A percentile compares a stretch with the other conserved stretches of the same genome.
Evolutionary conservation across 371 early-diverging fungal species (phyloP).

Genomic region (Lichtheimia hyalospora): DNA sequence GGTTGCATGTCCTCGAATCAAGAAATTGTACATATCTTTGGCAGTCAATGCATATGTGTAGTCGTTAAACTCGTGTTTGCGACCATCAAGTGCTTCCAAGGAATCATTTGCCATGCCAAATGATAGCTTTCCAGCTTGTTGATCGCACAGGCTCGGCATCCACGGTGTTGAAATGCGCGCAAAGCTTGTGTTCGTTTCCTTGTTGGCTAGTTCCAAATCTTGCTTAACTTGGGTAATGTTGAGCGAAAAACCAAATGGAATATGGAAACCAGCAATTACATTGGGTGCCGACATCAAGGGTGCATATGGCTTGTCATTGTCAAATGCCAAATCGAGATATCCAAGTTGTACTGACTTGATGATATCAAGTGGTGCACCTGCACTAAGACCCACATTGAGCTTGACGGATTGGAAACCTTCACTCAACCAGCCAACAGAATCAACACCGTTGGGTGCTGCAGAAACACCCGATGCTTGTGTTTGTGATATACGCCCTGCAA

Average conservation of each 20-base stretch:
- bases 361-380: conserved; percentile 36
- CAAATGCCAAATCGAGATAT: conserved; percentile 48
- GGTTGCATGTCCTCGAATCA: conserved; percentile 44
- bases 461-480: conserved; percentile 56
- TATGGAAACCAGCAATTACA: conserved; percentile 44
- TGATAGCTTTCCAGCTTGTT: conserved; percentile 41
- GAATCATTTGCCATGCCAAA: conserved; percentile 38
- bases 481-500: conserved; percentile 40
- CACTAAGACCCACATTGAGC: conserved; percentile 45
- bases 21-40: conserved; percentile 37
- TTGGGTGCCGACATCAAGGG: conserved; percentile 44
- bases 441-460: conserved; percentile 45
- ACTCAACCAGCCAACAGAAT: conserved; percentile 52
- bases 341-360: conserved; percentile 52
- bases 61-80: conserved; percentile 41
- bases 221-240: conserved; percentile 48
- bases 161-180: conserved; percentile 41
- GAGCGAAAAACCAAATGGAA: conserved; percentile 57
- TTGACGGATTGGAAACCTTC: conserved; percentile 49
- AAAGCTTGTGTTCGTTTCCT: conserved; percentile 32
- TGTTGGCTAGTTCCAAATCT: conserved; percentile 31
- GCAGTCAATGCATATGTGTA: conserved; percentile 50
- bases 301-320: conserved; percentile 35
- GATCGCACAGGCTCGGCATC: conserved; percentile 41
- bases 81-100: conserved; percentile 31